Conservation (phyloP, 192 early-diverging fungal species). For the Powellomyces hirtus region DNA sequence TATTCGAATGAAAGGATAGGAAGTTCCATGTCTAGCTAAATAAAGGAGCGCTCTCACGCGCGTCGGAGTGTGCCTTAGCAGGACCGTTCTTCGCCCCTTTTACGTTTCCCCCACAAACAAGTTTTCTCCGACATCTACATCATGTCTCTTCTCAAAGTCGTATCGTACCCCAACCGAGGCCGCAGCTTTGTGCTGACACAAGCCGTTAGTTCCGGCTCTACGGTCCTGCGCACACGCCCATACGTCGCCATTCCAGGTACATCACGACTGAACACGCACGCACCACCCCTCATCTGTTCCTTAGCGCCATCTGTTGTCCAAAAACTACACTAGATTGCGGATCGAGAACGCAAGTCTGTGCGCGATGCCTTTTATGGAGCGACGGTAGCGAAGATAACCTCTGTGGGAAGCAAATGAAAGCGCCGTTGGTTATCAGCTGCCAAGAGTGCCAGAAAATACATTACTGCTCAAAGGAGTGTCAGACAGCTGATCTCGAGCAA, state of each 20-base stretch:
- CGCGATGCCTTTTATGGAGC: slow-evolving; percentile 34
- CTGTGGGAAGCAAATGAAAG: not conserved
- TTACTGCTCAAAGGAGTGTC: slow-evolving; percentile 33
- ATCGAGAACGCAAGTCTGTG: slow-evolving; percentile 28
- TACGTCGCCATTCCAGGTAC: slow-evolving; percentile 37
- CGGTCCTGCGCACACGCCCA: slow-evolving; percentile 24
- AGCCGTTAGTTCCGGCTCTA: slow-evolving; percentile 10
- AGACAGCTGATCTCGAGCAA: slow-evolving; percentile 20
- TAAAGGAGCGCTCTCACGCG: too few species aligned
- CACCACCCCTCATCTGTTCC: not conserved
- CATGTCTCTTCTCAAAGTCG: slow-evolving; percentile 9
- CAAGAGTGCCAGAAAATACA: slow-evolving; percentile 15
- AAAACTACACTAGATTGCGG: too few species aligned
- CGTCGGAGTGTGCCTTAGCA: too few species aligned
- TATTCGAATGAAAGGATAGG: too few species aligned
- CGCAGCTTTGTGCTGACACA: slow-evolving; percentile 24
- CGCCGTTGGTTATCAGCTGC: not conserved
- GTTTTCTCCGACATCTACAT: not conserved
- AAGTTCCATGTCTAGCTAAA: too few species aligned
- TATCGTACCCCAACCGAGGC: slow-evolving; percentile 29
- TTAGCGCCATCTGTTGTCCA: not conserved
- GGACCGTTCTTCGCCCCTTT: too few species aligned
- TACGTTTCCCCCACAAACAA: too few species aligned
- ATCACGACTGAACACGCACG: too few species aligned
- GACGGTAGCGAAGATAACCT: too few species aligned